Conservation (phyloP, 371 early-diverging fungal species). For the Lichtheimia hyalospora region DNA sequence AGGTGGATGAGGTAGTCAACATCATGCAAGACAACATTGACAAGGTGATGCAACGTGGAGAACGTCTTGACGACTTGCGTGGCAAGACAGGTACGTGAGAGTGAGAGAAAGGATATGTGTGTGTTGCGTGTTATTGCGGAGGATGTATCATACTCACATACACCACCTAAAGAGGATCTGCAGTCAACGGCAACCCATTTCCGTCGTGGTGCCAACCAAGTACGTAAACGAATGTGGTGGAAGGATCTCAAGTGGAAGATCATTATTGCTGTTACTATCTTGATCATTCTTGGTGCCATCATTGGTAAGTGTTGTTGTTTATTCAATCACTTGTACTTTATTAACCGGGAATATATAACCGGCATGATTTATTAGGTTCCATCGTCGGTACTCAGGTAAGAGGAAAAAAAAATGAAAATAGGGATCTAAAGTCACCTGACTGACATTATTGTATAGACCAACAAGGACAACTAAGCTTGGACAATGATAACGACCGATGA, state of each 20-base stretch:
- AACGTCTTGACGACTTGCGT: slow-evolving; percentile 72
- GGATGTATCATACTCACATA: background rate
- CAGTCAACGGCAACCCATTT: slow-evolving; percentile 78
- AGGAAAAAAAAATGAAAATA: background rate
- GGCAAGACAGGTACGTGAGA: slow-evolving; percentile 61
- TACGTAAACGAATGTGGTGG: slow-evolving; percentile 89
- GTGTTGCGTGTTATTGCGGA: background rate
- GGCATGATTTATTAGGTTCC: slow-evolving; percentile 19
- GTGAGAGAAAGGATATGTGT: background rate
- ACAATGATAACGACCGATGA: too few species aligned
- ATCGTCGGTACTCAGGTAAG: slow-evolving; percentile 49
- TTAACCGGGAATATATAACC: background rate
- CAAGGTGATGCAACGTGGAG: slow-evolving; percentile 81
- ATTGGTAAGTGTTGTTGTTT: slow-evolving; percentile 44
- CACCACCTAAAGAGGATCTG: slow-evolving; percentile 56
- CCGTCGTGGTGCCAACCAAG: slow-evolving; percentile 80
- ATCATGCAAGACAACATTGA: slow-evolving; percentile 93
- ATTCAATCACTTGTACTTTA: background rate
- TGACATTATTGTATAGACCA: too few species aligned
- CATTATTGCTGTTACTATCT: slow-evolving; percentile 74
- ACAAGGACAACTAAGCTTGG: too few species aligned
- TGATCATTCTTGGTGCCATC: slow-evolving; percentile 76
- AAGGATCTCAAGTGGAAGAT: slow-evolving; percentile 93
- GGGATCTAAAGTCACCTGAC: too few species aligned
- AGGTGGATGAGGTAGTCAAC: slow-evolving; percentile 84